Evolutionary conservation across 2,329 filamentous ascomycete species (phyloP), one percentile per base, ranked within the genome.

Genomic region (Fusarium chuoi): DNA sequence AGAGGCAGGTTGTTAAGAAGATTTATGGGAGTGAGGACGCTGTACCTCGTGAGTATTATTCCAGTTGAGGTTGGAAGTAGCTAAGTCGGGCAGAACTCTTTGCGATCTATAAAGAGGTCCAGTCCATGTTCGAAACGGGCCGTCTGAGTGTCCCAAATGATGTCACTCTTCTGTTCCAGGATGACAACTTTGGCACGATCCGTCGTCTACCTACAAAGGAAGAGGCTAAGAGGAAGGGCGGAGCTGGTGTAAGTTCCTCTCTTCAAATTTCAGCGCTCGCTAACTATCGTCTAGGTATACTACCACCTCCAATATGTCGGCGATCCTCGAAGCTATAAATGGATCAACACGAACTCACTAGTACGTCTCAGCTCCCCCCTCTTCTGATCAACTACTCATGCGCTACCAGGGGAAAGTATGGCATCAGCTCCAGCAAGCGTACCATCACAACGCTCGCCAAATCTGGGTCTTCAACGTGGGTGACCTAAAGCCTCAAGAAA

Each of bases 31-130:
- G 80, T 20, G 78, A 80, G 26, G 81, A 87, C 36, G 82, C 82
- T 3, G 82, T 86, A 0, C 78, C 79, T 7, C 85, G 84, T 84
- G 82, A 79, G 74, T 35, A 0, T 24, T 7, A 0, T 1, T 0
- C 15, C 3, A 4, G 0, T 20, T 2, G 3, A 10, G 5, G 1
- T 0, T n/a, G 0, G 3, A 8, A 7, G 6, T 52, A 3, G 0
- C 62, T 72, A 8, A 72, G 3, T 14, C 0, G 5, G 0, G 3
- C 82, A 74, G 89, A 92, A 77, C 85, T 91, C 62, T 88, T 90
- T 84, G 90, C 89, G 17, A 78, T 92, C 38, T 93, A 92, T 77
- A 92, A 92, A 65, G 90, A 92, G 67, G 89, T 92, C 0, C 88
- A 89, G 73, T 86, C 86, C 17, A 90, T 91, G 70, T 91, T 89